These are phyloP conservation scores for Eutrema japonicum DNA, from an alignment of 345 rosid genomes.

Conservation along the genomic window DNA sequence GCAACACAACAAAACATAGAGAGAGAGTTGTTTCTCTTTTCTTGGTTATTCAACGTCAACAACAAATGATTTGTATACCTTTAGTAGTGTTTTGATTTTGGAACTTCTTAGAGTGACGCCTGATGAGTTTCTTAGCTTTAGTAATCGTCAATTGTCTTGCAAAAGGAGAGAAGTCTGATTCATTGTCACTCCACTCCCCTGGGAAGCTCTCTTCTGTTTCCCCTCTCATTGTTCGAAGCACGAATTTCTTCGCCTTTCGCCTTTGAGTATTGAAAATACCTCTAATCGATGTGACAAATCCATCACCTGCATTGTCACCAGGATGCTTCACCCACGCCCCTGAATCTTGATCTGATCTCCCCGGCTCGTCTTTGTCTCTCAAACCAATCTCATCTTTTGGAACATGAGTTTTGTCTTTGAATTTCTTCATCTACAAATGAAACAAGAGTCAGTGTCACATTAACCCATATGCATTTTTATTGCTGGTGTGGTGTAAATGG, in stretches of 20 bases:
- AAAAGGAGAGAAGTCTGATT: constrained; percentile 81
- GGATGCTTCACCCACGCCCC: constrained; percentile 71
- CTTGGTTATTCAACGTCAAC: not conserved
- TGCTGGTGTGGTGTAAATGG: not conserved
- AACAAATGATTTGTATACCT: constrained; percentile 45
- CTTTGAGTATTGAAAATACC: constrained; percentile 94
- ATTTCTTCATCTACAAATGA: constrained; percentile 78
- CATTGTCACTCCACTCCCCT: constrained; percentile 96
- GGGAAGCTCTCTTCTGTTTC: constrained; percentile 79
- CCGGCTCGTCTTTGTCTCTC: constrained; percentile 69
- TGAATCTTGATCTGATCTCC: constrained; percentile 69
- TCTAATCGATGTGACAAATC: constrained; percentile 88
- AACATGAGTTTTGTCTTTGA: constrained; percentile 79
- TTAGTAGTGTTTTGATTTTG: constrained; percentile 66
- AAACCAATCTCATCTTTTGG: constrained; percentile 65
- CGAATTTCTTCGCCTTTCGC: constrained; percentile 88
- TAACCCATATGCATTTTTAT: not conserved
- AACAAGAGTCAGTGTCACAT: not conserved
- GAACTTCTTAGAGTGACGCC: constrained; percentile 90
- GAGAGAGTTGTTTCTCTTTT: not conserved
- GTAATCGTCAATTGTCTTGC: constrained; percentile 92
- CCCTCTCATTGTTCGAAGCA: constrained; percentile 91
- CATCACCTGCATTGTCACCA: constrained; percentile 93
- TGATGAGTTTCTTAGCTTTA: constrained; percentile 83
- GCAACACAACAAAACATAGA: constrained; percentile 17